Evolutionary conservation across 192 early-diverging fungal species (phyloP).

Genomic region (Powellomyces hirtus): DNA sequence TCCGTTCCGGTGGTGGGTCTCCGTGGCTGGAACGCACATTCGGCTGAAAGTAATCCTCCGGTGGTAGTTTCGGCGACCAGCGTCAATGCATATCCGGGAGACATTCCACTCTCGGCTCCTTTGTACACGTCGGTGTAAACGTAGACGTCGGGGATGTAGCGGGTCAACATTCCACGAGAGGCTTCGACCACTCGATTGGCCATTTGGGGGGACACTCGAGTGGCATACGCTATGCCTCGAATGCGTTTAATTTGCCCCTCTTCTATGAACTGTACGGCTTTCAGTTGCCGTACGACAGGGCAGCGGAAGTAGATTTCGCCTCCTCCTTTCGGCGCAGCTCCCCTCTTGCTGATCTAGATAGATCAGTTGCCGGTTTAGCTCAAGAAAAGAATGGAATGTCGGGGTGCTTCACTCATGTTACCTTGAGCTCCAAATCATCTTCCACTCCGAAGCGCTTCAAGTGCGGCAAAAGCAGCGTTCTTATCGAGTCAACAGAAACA

Average conservation of each 20-base stretch:
- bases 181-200: slow-evolving; percentile 92
- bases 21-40: slow-evolving; percentile 71
- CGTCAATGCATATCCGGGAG: slow-evolving; percentile 86
- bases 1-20: slow-evolving; percentile 9
- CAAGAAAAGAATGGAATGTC: too few species aligned
- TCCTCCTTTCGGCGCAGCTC: slow-evolving; percentile 87
- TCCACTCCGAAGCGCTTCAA: slow-evolving; percentile 84
- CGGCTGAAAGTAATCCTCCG: slow-evolving; percentile 78
- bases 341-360: slow-evolving; percentile 80
- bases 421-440: slow-evolving; percentile 79
- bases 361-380: too few species aligned
- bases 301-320: slow-evolving; percentile 88
- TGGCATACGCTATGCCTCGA: slow-evolving; percentile 91
- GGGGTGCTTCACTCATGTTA: slow-evolving; percentile 20
- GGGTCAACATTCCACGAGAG: slow-evolving; percentile 80
- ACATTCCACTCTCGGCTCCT: slow-evolving; percentile 83
- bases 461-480: slow-evolving; percentile 85
- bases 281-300: slow-evolving; percentile 72
- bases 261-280: slow-evolving; percentile 79
- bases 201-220: slow-evolving; percentile 90
- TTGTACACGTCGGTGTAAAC: slow-evolving; percentile 97
- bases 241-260: slow-evolving; percentile 87
- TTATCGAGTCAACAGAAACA: slow-evolving; percentile 84
- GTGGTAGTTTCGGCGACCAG: slow-evolving; percentile 92
- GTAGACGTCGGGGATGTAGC: slow-evolving; percentile 95